Base-by-base conservation (phyloP, 805 yeast genomes). In the Ogataea ramenticola region DNA sequence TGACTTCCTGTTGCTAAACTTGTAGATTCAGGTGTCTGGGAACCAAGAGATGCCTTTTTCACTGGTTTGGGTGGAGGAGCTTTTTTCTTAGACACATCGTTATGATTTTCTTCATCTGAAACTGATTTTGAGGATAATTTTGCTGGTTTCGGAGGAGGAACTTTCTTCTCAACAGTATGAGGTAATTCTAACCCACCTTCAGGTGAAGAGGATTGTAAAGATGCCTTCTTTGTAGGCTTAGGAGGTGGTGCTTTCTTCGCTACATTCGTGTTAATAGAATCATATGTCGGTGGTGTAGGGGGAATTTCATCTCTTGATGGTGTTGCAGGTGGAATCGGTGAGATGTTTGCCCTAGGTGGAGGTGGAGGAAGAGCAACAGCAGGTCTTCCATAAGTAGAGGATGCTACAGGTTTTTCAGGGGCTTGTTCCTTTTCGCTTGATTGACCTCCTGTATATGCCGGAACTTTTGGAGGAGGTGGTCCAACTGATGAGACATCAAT, bases 1-100 rank as follows among this genome's bases (percentile, higher is more conserved):
- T 61, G 64, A 29, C 42, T 40, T 3, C 61, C 64, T 3, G 34
- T 46, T 7, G 60, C 60, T 16, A 47, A 24, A 9, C 49, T 47
- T 24, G 27, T 10, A 24, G 27, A 24, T 7, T 10, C 10, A 33
- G 35, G 20, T n/a, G 40, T 36, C 10, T 15, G 32, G 14, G 26
- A 17, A n/a, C 20, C 19, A 14, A 20, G 33, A 15, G 41, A 17
- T 17, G 26, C 53, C 43, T 65, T 64, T 47, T 67, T 71, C 2
- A 52, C 46, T 1, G 76, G 75, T 36, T 68, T 71, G 31, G 74
- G 73, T 12, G 73, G 74, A 19, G 74, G 71, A 0, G 58, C 58
- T 43, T 29, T 29, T 29, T 29, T 29, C 32, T 29, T 29, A 8
- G 12, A 15, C 4, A 15, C 32, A 14, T 29, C 32, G 62, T 64